Base-by-base conservation (phyloP, 257 asterid species). In the Paulownia fortunei region DNA sequence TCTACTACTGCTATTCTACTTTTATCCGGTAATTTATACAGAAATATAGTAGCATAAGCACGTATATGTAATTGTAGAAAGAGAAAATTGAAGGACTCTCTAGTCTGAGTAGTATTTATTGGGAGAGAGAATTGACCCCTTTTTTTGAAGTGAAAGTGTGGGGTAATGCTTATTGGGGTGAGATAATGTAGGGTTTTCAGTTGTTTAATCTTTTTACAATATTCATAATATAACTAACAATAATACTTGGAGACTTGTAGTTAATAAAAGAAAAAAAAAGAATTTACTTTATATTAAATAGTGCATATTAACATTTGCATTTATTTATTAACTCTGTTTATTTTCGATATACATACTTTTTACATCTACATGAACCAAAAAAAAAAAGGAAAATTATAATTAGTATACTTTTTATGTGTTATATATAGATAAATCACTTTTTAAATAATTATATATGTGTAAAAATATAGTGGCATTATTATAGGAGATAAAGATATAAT, bases 131-230 rank as follows among this genome's bases (percentile, higher is more conserved):
- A 56, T 34, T 60, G 32, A 70, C 64, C 32, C 30, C n/a, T 12
- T 49, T 32, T 23, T 64, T 21, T 64, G 47, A 62, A 23, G 54
- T 19, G 37, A 67, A 13, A 5, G 61, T 58, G 69, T 37, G 21
- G 65, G 30, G 65, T 0, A 1, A 8, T 8, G 24, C n/a, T 21
- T n/a, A 8, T 0, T 64, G 34, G 26, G 69, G n/a, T 2, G 30
- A 27, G 54, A 52, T 34, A 34, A 71, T 34, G 36, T 73, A 76
- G 80, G 73, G 80, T 64, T 76, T 72, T 76, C 80, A 12, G 46
- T 30, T 49, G 64, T 75, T 18, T 46, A 24, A 46, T 46, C n/a
- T 13, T 46, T 24, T 21, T 12, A 16, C 0, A 6, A 44, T 44
- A 11, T 4, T 30, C 4, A 30, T 30, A 30, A 30, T 30, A 30